Evolutionary conservation across 2,329 filamentous ascomycete species (phyloP).

Genomic region (Fusarium paranaense): DNA sequence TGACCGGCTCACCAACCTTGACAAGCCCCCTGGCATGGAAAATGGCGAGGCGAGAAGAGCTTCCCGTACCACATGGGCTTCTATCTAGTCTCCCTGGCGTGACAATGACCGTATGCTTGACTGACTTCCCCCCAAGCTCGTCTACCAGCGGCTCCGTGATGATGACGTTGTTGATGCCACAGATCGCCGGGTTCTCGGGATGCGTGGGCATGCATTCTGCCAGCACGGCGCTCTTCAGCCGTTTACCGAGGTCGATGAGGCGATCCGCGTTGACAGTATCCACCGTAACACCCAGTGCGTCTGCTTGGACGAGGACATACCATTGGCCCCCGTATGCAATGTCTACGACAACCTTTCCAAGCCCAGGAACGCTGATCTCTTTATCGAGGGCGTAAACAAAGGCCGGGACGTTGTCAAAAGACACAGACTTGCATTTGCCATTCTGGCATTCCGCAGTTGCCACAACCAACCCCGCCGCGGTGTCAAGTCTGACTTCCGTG

Average conservation of each 20-base stretch:
- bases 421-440: conserved; percentile 57
- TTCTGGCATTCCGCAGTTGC: conserved; percentile 55
- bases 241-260: conserved; percentile 56
- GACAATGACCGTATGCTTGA: conserved; percentile 56
- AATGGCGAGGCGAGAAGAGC: conserved; percentile 56
- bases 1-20: conserved; percentile 50
- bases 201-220: conserved; percentile 52
- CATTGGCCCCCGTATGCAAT: conserved; percentile 61
- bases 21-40: conserved; percentile 56
- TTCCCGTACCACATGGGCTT: conserved; percentile 60
- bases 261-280: conserved; percentile 46
- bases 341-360: conserved; percentile 47
- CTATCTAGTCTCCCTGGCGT: conserved; percentile 59
- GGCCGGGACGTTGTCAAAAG: conserved; percentile 58
- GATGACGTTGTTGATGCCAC: conserved; percentile 52
- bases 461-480: conserved; percentile 56
- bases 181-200: conserved; percentile 55
- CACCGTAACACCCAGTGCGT: conserved; percentile 51
- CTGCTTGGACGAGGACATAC: conserved; percentile 56
- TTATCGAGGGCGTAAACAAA: conserved; percentile 56
- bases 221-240: conserved; percentile 55
- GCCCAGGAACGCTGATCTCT: neutral
- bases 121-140: conserved; percentile 41
- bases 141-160: conserved; percentile 52
- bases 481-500: conserved; percentile 56